Conservation (phyloP, 495 filamentous ascomycete genomes). For the Tuber microsphaerosporum region DNA sequence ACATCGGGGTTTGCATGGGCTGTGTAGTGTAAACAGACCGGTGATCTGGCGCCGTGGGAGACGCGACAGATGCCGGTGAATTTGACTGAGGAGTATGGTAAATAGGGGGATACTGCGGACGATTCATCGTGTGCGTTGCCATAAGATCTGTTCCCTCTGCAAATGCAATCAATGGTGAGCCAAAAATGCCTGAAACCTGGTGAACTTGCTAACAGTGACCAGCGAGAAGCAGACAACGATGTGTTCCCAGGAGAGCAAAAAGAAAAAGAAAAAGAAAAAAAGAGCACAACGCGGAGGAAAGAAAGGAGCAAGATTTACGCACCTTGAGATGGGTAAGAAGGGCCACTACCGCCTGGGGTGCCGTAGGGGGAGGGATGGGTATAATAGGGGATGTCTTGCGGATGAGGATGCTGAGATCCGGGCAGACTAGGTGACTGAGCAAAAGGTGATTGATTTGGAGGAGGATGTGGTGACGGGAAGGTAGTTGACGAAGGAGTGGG, state of each 20-base stretch:
- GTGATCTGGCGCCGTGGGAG: constrained; percentile 79
- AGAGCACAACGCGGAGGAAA: constrained; percentile 14
- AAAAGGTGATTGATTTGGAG: constrained; percentile 39
- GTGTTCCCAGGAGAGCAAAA: constrained; percentile 2
- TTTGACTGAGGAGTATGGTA: constrained; percentile 95
- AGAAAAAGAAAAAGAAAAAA: constrained; percentile 17
- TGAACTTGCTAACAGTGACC: constrained; percentile 3
- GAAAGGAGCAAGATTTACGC: constrained; percentile 44
- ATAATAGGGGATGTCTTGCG: constrained; percentile 67
- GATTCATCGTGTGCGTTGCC: constrained; percentile 84
- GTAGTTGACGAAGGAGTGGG: constrained; percentile 42
- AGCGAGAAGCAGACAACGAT: constrained; percentile 8
- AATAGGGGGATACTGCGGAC: constrained; percentile 76
- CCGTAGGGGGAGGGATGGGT: constrained; percentile 66
- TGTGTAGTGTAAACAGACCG: constrained; percentile 76
- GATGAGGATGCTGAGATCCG: constrained; percentile 50
- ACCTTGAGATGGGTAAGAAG: constrained; percentile 73
- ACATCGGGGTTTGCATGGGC: constrained; percentile 67
- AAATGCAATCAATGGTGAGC: constrained; percentile 47
- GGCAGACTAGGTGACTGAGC: constrained; percentile 42
- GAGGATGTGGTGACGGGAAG: constrained; percentile 40
- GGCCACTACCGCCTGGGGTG: constrained; percentile 58
- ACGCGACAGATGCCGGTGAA: constrained; percentile 92
- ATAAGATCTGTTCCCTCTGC: constrained; percentile 74
- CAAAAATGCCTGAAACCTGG: constrained; percentile 9